Base-by-base conservation (phyloP, 208 protist genomes). In the Wallacemonas sp. region DNA sequence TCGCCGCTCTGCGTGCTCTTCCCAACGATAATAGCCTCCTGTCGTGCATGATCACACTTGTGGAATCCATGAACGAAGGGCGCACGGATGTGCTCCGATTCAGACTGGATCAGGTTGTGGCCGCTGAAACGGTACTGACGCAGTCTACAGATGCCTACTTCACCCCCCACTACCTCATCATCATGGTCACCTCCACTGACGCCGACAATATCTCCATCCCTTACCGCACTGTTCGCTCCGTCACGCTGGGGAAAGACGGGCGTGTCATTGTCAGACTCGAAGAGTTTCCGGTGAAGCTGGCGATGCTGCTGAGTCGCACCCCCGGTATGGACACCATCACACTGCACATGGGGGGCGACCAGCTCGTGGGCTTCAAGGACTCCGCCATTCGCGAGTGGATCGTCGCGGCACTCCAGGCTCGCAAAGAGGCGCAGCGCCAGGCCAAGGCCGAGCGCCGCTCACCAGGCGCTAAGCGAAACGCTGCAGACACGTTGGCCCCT, bases 201-300 rank as follows among this genome's bases (percentile, higher is more conserved):
- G 91, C 88, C 1, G 88, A 94, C 67, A 91, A 96, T 66, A 73
- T 94, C 33, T 95, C 91, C 55, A 87, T 96, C 41, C 83, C 87
- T 0, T 96, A 94, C 72, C 68, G 67, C 45, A 77, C 72, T 36
- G 91, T 96, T 45, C 86, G 88, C 46, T 91, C 83, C 14, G 88
- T 95, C 31, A 93, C 81, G 14, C 73, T 94, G 27, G 82, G 84
- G 44, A 87, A 86, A 38, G 84, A 93, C 54, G 86, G 86, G 0
- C 79, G 85, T 53, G 83, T 95, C 42, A 79, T 88, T 26, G 69
- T 96, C 60, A 77, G 83, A 11, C 81, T 96, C 15, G 80, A 94
- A 42, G 80, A 87, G 65, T 93, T 94, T 59, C 91, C 91, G 2
- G 77, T 86, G 19, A 94, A 91, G 68, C 75, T 96, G 21, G 91